Conservation (phyloP, 768 basidiomycete species). For the Tricholoma furcatifolium region DNA sequence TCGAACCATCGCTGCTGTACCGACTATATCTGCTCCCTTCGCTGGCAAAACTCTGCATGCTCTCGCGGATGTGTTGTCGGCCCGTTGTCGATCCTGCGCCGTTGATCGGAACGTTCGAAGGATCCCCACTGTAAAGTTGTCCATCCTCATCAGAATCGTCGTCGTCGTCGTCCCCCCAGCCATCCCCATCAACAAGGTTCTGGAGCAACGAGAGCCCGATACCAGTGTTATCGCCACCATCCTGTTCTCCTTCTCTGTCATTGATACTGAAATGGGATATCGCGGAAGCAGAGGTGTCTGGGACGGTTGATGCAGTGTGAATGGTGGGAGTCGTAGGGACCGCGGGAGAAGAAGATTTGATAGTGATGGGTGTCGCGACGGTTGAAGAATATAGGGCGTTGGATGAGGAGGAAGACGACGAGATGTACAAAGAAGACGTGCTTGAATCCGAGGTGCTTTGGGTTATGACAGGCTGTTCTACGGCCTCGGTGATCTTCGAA, state of each 20-base stretch:
- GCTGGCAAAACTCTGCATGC: constrained; percentile 17
- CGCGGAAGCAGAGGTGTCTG: constrained; percentile 20
- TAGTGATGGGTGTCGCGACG: neutral
- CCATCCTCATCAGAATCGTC: constrained; percentile 14
- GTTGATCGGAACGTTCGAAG: neutral
- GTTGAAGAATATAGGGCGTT: neutral
- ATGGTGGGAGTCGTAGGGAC: constrained; percentile 10
- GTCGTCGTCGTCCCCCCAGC: constrained; percentile 28
- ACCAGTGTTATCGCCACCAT: constrained; percentile 54
- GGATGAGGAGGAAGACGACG: neutral
- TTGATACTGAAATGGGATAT: constrained; percentile 30
- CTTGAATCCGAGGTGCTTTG: neutral
- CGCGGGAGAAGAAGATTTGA: neutral
- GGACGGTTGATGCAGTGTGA: too few relatives aligned
- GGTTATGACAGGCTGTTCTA: neutral
- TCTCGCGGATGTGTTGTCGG: too few relatives aligned
- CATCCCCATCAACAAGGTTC: constrained; percentile 37
- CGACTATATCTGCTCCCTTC: constrained; percentile 19
- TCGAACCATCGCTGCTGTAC: constrained; percentile 12
- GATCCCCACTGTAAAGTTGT: neutral
- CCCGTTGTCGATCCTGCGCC: neutral
- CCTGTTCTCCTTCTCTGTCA: too few relatives aligned
- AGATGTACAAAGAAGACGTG: constrained; percentile 3
- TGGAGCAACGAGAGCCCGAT: constrained; percentile 71
- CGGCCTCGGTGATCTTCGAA: neutral